These are phyloP conservation scores for Xerocomus brunneocitrinus DNA, from an alignment of 768 basidiomycete genomes.

Conservation along the genomic window DNA sequence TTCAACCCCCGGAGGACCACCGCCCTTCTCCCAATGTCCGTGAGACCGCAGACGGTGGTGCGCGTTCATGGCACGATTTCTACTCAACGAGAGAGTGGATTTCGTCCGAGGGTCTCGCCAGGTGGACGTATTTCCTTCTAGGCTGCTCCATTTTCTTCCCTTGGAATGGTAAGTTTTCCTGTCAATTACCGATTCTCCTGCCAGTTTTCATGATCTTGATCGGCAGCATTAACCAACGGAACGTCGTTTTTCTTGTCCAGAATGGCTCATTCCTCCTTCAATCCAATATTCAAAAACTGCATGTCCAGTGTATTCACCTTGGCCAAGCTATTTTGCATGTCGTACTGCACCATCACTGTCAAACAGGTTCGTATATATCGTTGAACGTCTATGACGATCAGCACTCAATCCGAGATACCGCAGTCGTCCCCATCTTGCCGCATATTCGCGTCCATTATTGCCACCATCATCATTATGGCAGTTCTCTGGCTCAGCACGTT, in stretches of 20 bases:
- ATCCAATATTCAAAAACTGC: conserved; percentile 58
- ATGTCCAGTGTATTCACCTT: conserved; percentile 57
- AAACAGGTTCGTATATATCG: conserved; percentile 46
- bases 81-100: conserved; percentile 22
- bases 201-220: background rate
- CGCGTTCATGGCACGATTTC: conserved; percentile 1
- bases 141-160: conserved; percentile 78
- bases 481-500: conserved; percentile 64
- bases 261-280: conserved; percentile 52
- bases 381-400: background rate
- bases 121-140: conserved; percentile 65
- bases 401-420: background rate
- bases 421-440: conserved; percentile 58
- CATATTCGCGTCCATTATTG: conserved; percentile 45
- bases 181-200: background rate
- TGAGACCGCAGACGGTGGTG: conserved; percentile 2
- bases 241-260: conserved; percentile 74
- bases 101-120: conserved; percentile 38
- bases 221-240: conserved; percentile 73
- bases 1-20: conserved; percentile 8
- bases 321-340: conserved; percentile 64
- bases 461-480: conserved; percentile 49
- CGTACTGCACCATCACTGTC: conserved; percentile 63
- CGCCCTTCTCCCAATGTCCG: background rate
- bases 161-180: conserved; percentile 70